Evolutionary conservation across 441 rosid genomes (phyloP).

Genomic region (Arabidopsis lyrata): DNA sequence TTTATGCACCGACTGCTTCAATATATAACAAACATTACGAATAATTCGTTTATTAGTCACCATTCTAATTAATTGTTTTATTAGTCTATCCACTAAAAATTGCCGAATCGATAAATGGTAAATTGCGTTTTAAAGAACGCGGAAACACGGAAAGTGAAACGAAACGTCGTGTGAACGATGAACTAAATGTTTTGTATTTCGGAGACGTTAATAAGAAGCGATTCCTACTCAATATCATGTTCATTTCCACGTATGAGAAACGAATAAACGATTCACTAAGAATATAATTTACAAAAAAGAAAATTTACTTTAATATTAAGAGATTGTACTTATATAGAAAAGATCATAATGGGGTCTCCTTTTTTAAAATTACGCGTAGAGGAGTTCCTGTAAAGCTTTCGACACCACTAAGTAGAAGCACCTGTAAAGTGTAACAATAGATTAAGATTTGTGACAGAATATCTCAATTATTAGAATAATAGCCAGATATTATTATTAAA

Average conservation of each 20-base stretch:
- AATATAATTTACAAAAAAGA: neutral
- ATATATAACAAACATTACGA: constrained; percentile 7
- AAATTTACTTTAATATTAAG: neutral
- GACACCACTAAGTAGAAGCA: constrained; percentile 22
- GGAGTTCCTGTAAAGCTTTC: constrained; percentile 21
- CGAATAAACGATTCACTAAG: neutral
- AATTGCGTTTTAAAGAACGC: neutral
- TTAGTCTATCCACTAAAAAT: neutral
- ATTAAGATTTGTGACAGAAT: constrained; percentile 31
- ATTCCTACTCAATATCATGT: neutral
- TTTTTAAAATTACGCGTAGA: constrained; percentile 30
- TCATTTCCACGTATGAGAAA: neutral
- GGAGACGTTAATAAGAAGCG: constrained; percentile 19
- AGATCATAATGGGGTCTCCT: neutral
- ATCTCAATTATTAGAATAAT: neutral
- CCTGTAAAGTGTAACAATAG: constrained; percentile 38
- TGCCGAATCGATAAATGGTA: neutral
- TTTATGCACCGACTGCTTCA: constrained; percentile 25
- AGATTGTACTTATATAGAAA: neutral
- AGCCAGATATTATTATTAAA: neutral
- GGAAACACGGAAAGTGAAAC: constrained; percentile 5
- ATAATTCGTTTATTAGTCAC: neutral
- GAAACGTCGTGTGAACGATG: neutral
- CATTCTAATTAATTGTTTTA: neutral
- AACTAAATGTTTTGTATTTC: neutral